Evolutionary conservation across 345 rosid species (phyloP), one percentile per base, ranked within the genome.

Genomic region (Melaleuca quinquenervia): DNA sequence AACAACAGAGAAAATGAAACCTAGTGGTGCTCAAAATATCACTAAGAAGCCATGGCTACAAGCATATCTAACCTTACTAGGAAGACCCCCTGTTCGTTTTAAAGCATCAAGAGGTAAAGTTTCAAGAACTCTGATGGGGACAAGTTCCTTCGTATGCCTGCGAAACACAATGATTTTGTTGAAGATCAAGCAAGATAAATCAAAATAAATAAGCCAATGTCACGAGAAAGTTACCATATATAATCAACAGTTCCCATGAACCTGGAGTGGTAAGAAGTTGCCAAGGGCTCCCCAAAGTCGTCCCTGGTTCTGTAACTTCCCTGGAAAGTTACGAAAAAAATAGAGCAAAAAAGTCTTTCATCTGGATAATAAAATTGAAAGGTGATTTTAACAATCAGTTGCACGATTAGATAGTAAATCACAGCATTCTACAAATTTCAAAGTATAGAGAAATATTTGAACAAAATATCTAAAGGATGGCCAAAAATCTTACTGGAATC

Each of bases 171-270:
- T 64, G 48, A 21, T 64, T 64, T 64, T 64, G 41, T 20, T 64
- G 45, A 64, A 64, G 32, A 64, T 64, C 45, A 64, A 32, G 48
- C 48, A 18, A 64, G 24, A 32, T 32, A 64, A 16, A 64, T 16
- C 7, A 36, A 64, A 5, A 18, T 64, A 64, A 50, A 8, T 9
- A 36, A 85, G 5, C 51, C 62, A 29, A 48, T 41, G 24, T 52
- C 84, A 45, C 50, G 82, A 86, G 56, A 76, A 27, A 83, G 84
- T 74, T 92, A 97, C 99, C 98, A 97, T 84, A 97, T 96, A 85
- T 97, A 96, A 89, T 97, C 99, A 87, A 96, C 98, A 80, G 99
- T 96, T 90, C 98, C 99, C 88, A 92, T 90, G 89, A 96, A 97
- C 90, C 88, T 89, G 83, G 96, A 93, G 90, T 97, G 99, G 88